Conservation (phyloP, 2,329 filamentous ascomycete genomes). For the Chaetomiaceae sp. region DNA sequence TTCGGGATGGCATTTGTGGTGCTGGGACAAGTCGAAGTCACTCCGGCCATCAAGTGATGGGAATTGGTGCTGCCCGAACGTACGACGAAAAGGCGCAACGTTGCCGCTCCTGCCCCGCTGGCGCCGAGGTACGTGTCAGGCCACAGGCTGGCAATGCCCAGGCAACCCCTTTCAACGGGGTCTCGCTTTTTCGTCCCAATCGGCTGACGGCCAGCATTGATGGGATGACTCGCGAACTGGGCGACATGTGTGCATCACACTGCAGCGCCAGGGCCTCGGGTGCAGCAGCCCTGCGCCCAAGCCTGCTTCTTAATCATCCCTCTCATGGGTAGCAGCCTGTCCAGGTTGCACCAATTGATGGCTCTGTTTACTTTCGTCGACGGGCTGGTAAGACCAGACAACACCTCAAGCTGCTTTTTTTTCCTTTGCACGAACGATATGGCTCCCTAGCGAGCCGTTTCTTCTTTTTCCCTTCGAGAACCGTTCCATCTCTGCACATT, state of each 20-base stretch:
- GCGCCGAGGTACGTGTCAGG: slow-evolving; percentile 20
- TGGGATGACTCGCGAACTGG: background rate
- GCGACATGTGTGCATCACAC: background rate
- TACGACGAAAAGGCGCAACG: background rate
- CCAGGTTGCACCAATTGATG: background rate
- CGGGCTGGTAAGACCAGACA: background rate
- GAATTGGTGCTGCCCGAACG: background rate
- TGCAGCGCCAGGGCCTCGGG: background rate
- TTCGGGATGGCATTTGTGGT: background rate
- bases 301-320: background rate
- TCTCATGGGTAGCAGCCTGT: background rate
- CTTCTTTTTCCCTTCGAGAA: slow-evolving; percentile 3
- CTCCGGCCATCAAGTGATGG: background rate
- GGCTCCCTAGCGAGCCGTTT: background rate
- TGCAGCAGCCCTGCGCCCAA: slow-evolving; percentile 3
- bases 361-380: slow-evolving; percentile 3
- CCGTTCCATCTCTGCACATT: background rate
- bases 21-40: background rate
- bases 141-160: slow-evolving; percentile 4
- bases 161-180: background rate
- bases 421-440: background rate
- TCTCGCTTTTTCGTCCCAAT: slow-evolving; percentile 9
- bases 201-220: background rate
- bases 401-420: background rate
- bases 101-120: background rate